Evolutionary conservation across 192 early-diverging fungal species (phyloP).

Genomic region (Geosiphon pyriformis): DNA sequence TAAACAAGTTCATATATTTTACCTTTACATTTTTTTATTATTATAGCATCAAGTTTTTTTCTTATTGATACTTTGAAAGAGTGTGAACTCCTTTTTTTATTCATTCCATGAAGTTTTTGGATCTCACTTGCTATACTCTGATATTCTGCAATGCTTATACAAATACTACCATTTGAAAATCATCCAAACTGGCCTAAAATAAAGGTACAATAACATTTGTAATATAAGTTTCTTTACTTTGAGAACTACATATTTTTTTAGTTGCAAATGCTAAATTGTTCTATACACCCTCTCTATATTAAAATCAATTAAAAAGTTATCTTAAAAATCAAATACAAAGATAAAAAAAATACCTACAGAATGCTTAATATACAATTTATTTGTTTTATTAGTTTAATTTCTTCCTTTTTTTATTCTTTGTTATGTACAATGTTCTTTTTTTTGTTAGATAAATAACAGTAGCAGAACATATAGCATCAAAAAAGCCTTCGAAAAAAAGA

Average conservation of each 20-base stretch:
- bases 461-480: too few relatives aligned
- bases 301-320: slow-evolving; percentile 5
- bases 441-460: too few relatives aligned
- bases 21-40: neutral
- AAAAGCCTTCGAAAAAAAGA: too few relatives aligned
- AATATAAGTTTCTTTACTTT: slow-evolving; percentile 10
- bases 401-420: slow-evolving; percentile 6
- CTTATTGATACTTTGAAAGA: neutral
- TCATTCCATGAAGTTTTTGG: neutral
- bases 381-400: slow-evolving; percentile 5
- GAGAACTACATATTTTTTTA: slow-evolving; percentile 5
- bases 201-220: slow-evolving; percentile 6
- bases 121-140: slow-evolving; percentile 8
- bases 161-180: slow-evolving; percentile 5
- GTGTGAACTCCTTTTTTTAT: neutral
- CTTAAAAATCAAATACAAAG: slow-evolving; percentile 4
- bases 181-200: neutral
- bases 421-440: slow-evolving; percentile 15
- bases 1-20: neutral
- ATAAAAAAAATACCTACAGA: slow-evolving; percentile 14
- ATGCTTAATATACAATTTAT: slow-evolving; percentile 14
- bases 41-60: neutral
- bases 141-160: neutral
- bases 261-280: slow-evolving; percentile 13
- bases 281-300: slow-evolving; percentile 4